These are phyloP conservation scores for Phylloporus arenicola DNA, from an alignment of 768 basidiomycete species.

Conservation along the genomic window DNA sequence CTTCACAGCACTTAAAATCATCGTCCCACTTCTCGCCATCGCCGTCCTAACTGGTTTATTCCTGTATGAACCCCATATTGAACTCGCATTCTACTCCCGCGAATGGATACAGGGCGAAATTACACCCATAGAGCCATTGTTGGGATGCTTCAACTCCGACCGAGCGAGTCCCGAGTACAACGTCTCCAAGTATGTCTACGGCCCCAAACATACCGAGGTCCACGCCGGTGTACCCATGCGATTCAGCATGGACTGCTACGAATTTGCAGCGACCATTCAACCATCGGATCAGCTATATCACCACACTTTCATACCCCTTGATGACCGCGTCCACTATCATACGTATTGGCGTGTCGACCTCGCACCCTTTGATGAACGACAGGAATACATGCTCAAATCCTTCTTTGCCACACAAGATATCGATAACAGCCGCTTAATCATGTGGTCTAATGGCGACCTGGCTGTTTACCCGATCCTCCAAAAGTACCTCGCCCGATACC, in stretches of 20 bases:
- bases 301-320: slow-evolving; percentile 17
- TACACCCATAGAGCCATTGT: slow-evolving; percentile 53
- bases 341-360: slow-evolving; percentile 95
- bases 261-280: slow-evolving; percentile 82
- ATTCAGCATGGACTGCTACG: slow-evolving; percentile 85
- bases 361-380: slow-evolving; percentile 70
- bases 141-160: slow-evolving; percentile 67
- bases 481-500: slow-evolving; percentile 56
- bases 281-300: slow-evolving; percentile 7
- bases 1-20: slow-evolving; percentile 39
- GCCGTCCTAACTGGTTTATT: slow-evolving; percentile 46
- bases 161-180: slow-evolving; percentile 66
- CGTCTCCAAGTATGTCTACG: slow-evolving; percentile 56
- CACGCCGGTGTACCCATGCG: slow-evolving; percentile 77
- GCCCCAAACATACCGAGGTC: slow-evolving; percentile 60
- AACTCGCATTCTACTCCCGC: slow-evolving; percentile 72
- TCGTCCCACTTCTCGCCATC: slow-evolving; percentile 34
- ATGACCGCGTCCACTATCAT: slow-evolving; percentile 66
- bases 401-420: slow-evolving; percentile 90
- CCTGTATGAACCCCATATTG: slow-evolving; percentile 80
- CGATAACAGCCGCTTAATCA: slow-evolving; percentile 54
- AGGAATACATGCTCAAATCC: slow-evolving; percentile 88
- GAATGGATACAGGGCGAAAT: slow-evolving; percentile 73
- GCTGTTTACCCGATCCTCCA: slow-evolving; percentile 49
- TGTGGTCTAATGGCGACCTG: slow-evolving; percentile 92